These are phyloP conservation scores for Clathrus columnatus DNA, from an alignment of 768 basidiomycete species.

Conservation along the genomic window DNA sequence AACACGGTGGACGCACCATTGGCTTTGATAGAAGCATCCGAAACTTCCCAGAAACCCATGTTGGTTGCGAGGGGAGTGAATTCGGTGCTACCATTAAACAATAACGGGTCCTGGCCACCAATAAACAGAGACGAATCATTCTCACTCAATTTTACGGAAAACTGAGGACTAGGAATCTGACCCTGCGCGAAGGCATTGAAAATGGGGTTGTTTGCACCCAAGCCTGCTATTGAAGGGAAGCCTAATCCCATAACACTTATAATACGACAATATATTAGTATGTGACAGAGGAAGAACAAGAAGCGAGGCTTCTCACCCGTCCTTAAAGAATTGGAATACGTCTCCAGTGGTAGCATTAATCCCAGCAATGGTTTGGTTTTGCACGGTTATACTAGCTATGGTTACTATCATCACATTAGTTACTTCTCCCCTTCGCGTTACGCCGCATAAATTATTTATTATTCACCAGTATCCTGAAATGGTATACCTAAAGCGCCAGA, in stretches of 20 bases:
- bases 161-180: constrained; percentile 9
- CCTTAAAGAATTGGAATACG: no score
- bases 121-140: constrained; percentile 18
- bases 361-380: no score
- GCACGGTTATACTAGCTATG: no score
- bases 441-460: no score
- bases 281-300: no score
- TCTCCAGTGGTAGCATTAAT: no score
- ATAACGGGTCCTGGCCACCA: constrained; percentile 14
- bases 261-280: not conserved
- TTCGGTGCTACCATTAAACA: constrained; percentile 15
- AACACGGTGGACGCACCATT: constrained; percentile 14
- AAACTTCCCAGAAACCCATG: constrained; percentile 22
- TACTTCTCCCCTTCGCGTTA: no score
- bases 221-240: not conserved
- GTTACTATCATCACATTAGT: no score
- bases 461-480: no score
- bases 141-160: constrained; percentile 16
- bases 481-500: no score
- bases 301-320: no score
- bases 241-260: not conserved
- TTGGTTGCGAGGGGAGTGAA: constrained; percentile 5
- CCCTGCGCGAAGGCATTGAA: constrained; percentile 5
- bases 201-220: not conserved
- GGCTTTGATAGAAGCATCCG: constrained; percentile 15